These are phyloP conservation scores for Dichotomocladium elegans DNA, from an alignment of 371 early-diverging fungal genomes.

Conservation along the genomic window DNA sequence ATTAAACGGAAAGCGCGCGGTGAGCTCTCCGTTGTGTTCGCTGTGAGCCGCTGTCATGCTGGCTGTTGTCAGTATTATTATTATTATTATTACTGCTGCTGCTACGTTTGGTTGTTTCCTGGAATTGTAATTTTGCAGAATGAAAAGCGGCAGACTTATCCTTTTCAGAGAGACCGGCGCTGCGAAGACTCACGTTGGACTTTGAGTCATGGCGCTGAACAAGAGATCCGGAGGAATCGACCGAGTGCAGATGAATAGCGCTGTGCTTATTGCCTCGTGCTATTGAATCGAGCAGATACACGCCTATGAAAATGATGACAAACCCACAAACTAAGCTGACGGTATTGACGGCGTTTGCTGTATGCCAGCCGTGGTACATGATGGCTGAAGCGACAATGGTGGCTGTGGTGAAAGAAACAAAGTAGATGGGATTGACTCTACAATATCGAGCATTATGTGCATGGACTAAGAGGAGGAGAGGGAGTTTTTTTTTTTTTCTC, in stretches of 20 bases:
- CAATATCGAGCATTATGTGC: not conserved
- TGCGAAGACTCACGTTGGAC: not conserved
- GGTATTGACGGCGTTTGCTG: conserved; percentile 61
- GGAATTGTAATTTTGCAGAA: no score
- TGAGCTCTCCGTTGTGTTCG: no score
- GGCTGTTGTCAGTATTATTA: no score
- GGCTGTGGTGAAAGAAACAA: conserved; percentile 85
- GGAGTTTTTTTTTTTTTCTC: not conserved
- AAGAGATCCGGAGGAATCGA: conserved; percentile 4
- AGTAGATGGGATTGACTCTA: conserved; percentile 81
- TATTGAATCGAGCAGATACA: conserved; percentile 57
- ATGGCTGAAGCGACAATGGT: conserved; percentile 84
- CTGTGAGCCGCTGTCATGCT: no score
- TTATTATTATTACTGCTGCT: no score
- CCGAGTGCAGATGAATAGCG: not conserved
- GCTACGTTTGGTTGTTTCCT: no score
- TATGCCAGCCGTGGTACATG: conserved; percentile 78
- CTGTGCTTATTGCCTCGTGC: conserved; percentile 8
- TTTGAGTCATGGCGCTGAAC: conserved; percentile 6
- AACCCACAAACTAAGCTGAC: conserved; percentile 81
- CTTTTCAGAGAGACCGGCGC: no score
- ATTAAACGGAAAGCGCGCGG: no score
- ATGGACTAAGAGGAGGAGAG: not conserved
- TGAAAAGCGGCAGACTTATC: not conserved
- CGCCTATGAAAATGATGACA: conserved; percentile 83